A percentile compares a stretch with the other conserved stretches of the same genome.
These are phyloP conservation scores for Ophiostoma populinum DNA, from an alignment of 2,329 filamentous ascomycete species.

Conservation along the genomic window DNA sequence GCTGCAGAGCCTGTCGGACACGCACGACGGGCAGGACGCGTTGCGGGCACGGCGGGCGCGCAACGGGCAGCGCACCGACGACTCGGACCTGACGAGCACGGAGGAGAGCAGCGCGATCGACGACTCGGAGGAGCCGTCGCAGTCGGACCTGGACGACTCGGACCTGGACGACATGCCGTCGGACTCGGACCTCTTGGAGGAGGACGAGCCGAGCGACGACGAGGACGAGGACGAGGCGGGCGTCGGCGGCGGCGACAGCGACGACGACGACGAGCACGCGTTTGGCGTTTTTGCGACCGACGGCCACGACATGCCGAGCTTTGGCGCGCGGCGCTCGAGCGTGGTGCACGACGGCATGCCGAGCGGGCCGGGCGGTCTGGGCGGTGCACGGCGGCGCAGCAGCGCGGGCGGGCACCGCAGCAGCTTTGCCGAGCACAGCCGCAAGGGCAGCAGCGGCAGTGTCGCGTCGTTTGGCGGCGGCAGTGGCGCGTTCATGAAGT, in stretches of 20 bases:
- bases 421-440: slow-evolving; percentile 3
- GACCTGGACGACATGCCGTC: neutral
- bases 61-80: slow-evolving; percentile 2
- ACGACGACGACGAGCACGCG: neutral
- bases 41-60: slow-evolving; percentile 4
- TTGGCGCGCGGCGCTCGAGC: slow-evolving; percentile 2
- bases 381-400: slow-evolving; percentile 4
- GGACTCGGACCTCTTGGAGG: neutral
- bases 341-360: neutral
- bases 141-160: neutral
- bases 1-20: slow-evolving; percentile 9
- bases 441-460: slow-evolving; percentile 4
- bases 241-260: slow-evolving; percentile 1
- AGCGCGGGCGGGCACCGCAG: slow-evolving; percentile 3
- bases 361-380: neutral
- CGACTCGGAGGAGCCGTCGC: slow-evolving; percentile 6
- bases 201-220: neutral
- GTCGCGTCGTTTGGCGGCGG: neutral
- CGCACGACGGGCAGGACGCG: slow-evolving; percentile 7
- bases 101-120: slow-evolving; percentile 8
- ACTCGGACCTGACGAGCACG: slow-evolving; percentile 3
- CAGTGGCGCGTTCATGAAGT: slow-evolving; percentile 7
- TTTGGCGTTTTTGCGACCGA: slow-evolving; percentile 3
- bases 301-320: slow-evolving; percentile 1
- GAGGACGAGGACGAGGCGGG: neutral